phyloP scores from a whole-genome alignment of 352 stramenopile genomes.

The Phytopythium delawarense region DNA sequence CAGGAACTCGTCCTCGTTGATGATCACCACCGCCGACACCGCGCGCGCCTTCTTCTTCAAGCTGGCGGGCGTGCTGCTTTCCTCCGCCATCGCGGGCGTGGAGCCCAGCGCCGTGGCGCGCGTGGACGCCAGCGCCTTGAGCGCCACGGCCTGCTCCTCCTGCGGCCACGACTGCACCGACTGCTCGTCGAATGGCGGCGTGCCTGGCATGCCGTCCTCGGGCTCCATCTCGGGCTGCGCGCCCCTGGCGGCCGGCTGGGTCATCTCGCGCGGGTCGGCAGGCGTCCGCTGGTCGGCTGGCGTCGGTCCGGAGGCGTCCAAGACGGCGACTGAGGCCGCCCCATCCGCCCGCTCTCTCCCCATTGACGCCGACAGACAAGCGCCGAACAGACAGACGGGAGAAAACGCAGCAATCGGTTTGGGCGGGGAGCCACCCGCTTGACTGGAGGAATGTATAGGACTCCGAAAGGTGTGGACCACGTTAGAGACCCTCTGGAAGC shows the following conservation, averaged over 20 bases:
- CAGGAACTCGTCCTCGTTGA: slow-evolving; percentile 18
- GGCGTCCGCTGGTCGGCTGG: no score
- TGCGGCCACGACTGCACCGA: slow-evolving; percentile 29
- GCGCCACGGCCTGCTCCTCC: slow-evolving; percentile 3
- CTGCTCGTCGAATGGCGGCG: slow-evolving; percentile 46
- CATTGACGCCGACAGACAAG: neutral
- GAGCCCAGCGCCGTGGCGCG: slow-evolving; percentile 6
- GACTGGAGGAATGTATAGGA: neutral
- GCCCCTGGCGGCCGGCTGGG: neutral
- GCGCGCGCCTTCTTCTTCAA: slow-evolving; percentile 18
- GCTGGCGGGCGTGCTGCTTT: slow-evolving; percentile 7
- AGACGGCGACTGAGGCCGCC: neutral
- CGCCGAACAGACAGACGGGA: neutral
- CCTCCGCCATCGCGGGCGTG: slow-evolving; percentile 19
- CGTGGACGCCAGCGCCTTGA: slow-evolving; percentile 9
- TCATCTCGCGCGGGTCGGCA: neutral
- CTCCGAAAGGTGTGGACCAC: neutral
- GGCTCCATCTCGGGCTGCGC: slow-evolving; percentile 11
- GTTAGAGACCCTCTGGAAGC: neutral
- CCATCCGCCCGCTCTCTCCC: neutral
- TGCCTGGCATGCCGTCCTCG: slow-evolving; percentile 51
- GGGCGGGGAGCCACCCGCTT: neutral
- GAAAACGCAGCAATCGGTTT: neutral
- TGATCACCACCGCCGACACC: neutral
- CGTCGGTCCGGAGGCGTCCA: neutral